Percentiles rank a stretch among this genome's conserved stretches.
These are phyloP conservation scores for Pestalotiopsis sp. DNA, from an alignment of 2,329 filamentous ascomycete genomes.

Conservation along the genomic window DNA sequence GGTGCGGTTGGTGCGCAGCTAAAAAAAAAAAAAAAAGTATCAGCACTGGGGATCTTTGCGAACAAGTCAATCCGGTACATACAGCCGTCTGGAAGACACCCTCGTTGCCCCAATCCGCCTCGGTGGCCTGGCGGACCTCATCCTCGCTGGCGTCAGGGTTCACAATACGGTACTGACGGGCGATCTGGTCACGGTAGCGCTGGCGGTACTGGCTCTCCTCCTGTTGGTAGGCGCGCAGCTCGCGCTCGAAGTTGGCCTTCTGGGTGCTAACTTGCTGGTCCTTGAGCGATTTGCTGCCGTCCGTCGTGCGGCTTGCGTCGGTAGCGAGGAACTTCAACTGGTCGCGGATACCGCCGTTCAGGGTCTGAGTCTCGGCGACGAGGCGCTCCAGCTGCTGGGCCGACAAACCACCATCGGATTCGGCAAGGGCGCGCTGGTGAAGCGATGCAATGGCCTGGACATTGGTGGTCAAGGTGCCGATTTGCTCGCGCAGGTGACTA, in stretches of 20 bases:
- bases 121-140: conserved; percentile 69
- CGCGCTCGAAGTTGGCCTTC: conserved; percentile 72
- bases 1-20: conserved; percentile 76
- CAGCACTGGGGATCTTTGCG: conserved; percentile 11
- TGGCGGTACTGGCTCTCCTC: conserved; percentile 73
- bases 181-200: conserved; percentile 77
- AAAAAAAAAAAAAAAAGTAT: conserved; percentile 17
- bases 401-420: conserved; percentile 58
- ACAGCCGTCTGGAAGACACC: conserved; percentile 84
- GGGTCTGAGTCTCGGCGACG: conserved; percentile 69
- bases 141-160: conserved; percentile 78
- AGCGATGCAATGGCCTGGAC: conserved; percentile 69
- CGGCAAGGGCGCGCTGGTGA: conserved; percentile 72
- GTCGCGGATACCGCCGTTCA: conserved; percentile 77
- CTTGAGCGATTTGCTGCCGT: conserved; percentile 67
- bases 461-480: conserved; percentile 66
- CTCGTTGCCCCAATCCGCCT: conserved; percentile 76
- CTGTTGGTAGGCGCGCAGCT: conserved; percentile 70
- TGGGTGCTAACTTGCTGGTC: conserved; percentile 69
- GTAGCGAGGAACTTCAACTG: conserved; percentile 76
- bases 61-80: conserved; percentile 28
- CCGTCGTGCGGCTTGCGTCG: conserved; percentile 67
- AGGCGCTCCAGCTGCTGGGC: conserved; percentile 66
- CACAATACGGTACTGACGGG: conserved; percentile 79
- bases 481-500: conserved; percentile 67